A percentile compares a stretch with the other conserved stretches of the same genome.
phyloP scores from a whole-genome alignment of 2,329 filamentous ascomycete genomes.

The Colletotrichum graminicola region DNA sequence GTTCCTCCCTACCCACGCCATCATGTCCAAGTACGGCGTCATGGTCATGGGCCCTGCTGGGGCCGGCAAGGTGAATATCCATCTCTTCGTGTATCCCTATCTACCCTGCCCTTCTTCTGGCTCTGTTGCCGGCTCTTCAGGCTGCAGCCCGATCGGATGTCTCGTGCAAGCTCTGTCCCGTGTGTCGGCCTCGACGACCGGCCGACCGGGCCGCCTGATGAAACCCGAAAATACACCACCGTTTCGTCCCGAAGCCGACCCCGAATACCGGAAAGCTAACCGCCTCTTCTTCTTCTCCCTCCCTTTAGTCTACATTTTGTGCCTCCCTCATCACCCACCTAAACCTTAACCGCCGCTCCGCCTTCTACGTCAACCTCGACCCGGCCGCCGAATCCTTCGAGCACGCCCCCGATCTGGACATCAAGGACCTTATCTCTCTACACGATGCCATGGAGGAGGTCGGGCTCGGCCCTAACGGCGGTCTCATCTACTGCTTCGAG shows the following conservation, averaged over 20 bases:
- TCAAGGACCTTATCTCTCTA: slow-evolving; percentile 92
- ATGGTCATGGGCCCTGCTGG: slow-evolving; percentile 97
- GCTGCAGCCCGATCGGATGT: slow-evolving; percentile 1
- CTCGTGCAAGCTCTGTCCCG: not conserved
- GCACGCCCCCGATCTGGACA: slow-evolving; percentile 93
- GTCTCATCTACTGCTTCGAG: slow-evolving; percentile 96
- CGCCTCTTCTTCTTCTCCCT: not conserved
- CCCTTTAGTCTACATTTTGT: slow-evolving; percentile 86
- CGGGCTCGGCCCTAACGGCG: slow-evolving; percentile 89
- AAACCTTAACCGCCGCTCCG: slow-evolving; percentile 88
- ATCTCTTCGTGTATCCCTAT: not conserved
- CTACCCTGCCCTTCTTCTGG: not conserved
- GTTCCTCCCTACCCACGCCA: slow-evolving; percentile 44
- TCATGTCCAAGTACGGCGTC: slow-evolving; percentile 93
- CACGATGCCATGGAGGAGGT: slow-evolving; percentile 98
- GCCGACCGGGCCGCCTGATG: not conserved
- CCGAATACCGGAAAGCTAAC: slow-evolving; percentile 1
- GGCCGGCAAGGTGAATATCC: slow-evolving; percentile 79
- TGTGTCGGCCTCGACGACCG: not conserved
- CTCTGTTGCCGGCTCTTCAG: slow-evolving; percentile 20
- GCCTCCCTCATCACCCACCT: slow-evolving; percentile 93
- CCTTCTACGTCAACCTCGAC: slow-evolving; percentile 98
- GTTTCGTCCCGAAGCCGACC: not conserved
- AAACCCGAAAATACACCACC: not conserved
- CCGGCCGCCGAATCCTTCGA: slow-evolving; percentile 94